phyloP scores from a whole-genome alignment of 352 stramenopile genomes.

The Phytophthora capsici region DNA sequence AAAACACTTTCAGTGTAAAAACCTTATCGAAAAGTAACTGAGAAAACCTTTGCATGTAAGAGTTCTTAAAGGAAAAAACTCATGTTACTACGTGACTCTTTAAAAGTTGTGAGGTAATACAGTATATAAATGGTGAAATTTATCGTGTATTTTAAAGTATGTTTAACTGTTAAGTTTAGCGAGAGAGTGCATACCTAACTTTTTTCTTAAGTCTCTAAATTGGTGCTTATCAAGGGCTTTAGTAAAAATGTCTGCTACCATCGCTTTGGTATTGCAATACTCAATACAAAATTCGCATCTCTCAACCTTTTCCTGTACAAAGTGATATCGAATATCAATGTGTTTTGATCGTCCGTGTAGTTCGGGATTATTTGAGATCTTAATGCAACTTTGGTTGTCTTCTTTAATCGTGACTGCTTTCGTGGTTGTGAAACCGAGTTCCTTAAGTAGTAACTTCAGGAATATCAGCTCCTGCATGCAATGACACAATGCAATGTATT shows the following conservation, averaged over 20 bases:
- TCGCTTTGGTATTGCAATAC: slow-evolving; percentile 8
- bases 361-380: neutral
- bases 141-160: too few species aligned
- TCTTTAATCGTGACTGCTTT: neutral
- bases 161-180: too few species aligned
- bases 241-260: neutral
- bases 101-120: too few species aligned
- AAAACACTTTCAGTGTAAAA: too few species aligned
- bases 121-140: too few species aligned
- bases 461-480: slow-evolving; percentile 16
- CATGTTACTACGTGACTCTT: too few species aligned
- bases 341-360: neutral
- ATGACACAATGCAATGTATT: slow-evolving; percentile 31
- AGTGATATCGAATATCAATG: neutral
- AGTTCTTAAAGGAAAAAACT: too few species aligned
- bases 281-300: neutral
- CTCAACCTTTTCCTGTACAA: neutral
- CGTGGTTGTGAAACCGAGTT: neutral
- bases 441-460: neutral
- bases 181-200: too few species aligned
- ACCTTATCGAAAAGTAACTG: too few species aligned
- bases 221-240: neutral
- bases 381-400: neutral
- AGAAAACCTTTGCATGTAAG: too few species aligned
- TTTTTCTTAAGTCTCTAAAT: too few species aligned